phyloP scores from a whole-genome alignment of 495 filamentous ascomycete species.

The Penicillium manginii region DNA sequence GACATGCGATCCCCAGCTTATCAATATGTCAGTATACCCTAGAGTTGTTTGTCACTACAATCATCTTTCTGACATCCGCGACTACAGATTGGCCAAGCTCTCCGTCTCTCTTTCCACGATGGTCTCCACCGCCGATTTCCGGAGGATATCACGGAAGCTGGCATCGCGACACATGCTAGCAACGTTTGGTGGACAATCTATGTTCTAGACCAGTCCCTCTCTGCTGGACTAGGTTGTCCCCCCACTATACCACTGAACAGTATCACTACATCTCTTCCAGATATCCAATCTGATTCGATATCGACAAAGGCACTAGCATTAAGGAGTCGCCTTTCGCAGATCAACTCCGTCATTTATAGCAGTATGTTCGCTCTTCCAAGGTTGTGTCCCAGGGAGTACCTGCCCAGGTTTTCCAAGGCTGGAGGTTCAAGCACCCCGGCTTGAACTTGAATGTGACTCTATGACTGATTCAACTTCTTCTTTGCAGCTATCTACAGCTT shows the following conservation, averaged over 20 bases:
- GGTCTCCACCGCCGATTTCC: constrained; percentile 5
- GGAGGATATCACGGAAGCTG: neutral
- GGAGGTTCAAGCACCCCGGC: too few relatives aligned
- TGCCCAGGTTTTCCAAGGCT: too few relatives aligned
- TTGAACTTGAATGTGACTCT: neutral
- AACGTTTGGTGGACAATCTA: neutral
- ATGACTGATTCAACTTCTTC: neutral
- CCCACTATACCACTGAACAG: neutral
- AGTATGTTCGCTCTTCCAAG: neutral
- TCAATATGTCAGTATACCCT: neutral
- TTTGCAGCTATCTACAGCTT: neutral
- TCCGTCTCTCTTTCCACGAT: constrained; percentile 4
- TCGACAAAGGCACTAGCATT: constrained; percentile 1
- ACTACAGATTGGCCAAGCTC: constrained; percentile 1
- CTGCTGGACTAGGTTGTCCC: neutral
- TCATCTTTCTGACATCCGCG: neutral
- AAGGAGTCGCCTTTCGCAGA: constrained; percentile 4
- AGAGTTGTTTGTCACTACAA: neutral
- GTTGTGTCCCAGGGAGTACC: too few relatives aligned
- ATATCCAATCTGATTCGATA: neutral
- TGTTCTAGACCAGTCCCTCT: neutral
- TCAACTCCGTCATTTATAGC: constrained; percentile 6
- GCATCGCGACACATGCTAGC: neutral
- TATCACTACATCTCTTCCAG: neutral
- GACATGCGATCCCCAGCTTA: neutral